Evolutionary conservation across 768 basidiomycete genomes (phyloP).

Genomic region (Leccinum broughii): DNA sequence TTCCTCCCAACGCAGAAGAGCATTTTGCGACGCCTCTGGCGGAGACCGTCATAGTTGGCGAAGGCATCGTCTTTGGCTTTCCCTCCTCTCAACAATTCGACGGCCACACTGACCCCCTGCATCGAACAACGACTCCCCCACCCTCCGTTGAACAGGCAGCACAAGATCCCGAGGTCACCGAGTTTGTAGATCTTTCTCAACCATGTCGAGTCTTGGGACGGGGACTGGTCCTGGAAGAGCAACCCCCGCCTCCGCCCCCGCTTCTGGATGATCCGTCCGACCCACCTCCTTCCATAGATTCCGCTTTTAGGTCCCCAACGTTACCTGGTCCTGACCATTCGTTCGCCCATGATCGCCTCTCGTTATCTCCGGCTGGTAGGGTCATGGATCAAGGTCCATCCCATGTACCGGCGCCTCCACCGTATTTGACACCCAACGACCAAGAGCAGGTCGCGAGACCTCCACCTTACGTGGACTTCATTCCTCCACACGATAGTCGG

Average conservation of each 20-base stretch:
- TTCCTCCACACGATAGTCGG: conserved; percentile 14
- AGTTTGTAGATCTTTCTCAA: conserved; percentile 57
- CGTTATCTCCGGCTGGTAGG: conserved; percentile 35
- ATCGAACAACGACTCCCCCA: conserved; percentile 66
- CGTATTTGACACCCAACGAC: conserved; percentile 60
- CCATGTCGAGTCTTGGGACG: conserved; percentile 61
- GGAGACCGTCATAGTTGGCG: conserved; percentile 54
- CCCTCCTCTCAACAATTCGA: conserved; percentile 72
- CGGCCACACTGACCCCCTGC: conserved; percentile 71
- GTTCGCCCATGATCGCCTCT: conserved; percentile 31
- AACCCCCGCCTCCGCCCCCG: conserved; percentile 76
- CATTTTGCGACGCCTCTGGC: conserved; percentile 36
- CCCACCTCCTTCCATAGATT: conserved; percentile 87
- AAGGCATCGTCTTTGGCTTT: conserved; percentile 81
- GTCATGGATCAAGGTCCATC: conserved; percentile 37
- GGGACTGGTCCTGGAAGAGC: conserved; percentile 53
- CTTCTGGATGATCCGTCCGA: conserved; percentile 86
- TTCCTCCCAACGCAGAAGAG: conserved; percentile 46
- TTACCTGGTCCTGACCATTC: conserved; percentile 26
- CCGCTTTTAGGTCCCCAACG: conserved; percentile 54
- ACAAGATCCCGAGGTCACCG: conserved; percentile 69
- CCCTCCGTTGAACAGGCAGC: conserved; percentile 75
- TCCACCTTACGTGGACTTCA: conserved; percentile 63
- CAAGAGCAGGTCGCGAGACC: conserved; percentile 56
- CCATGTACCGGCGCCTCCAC: conserved; percentile 72